Base-by-base conservation (phyloP, 2,329 filamentous ascomycete genomes). In the Aspergillus amoenus region DNA sequence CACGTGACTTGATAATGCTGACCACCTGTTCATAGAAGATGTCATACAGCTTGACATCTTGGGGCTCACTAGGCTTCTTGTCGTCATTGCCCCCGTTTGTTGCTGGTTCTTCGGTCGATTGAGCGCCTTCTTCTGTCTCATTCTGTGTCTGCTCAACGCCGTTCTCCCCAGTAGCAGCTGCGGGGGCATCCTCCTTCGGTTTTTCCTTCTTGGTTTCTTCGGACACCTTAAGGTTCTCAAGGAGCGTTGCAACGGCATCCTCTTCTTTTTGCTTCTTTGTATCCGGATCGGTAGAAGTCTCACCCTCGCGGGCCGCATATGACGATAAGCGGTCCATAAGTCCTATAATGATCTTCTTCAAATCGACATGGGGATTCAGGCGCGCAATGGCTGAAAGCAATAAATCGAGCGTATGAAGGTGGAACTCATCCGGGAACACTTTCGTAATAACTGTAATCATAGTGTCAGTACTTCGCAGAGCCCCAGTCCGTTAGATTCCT, bases 381-480 rank as follows among this genome's bases (percentile, higher is more conserved):
- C 93, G 84, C 13, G 93, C 91, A 34, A 96, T 96, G 6, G 94
- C 94, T 8, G 89, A 94, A 34, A 99, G 85, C 73, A 99, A 91
- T 71, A 97, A 89, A 70, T 97, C 94, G 32, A 99, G 84, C 0
- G 94, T 99, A 72, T 99, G 93, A 21, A 99, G 85, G 75, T 99
- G 95, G 73, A 93, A 99, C 71, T 99, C 94, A 76, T 99, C 94
- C 1, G 94, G 94, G 79, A 99, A 99, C 52, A 97, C 94, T 75
- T 99, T 95, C 5, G 93, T 99, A 64, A 99, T 96, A 61, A 99
- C 94, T 85, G 61, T 39, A 50, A 17, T n/a, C 44, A 53, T 6
- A 11, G 27, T 39, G n/a, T 63, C 57, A 61, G 64, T 56, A 62
- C 15, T 34, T 17, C 22, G 12, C 9, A 41, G 12, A 30, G 5